phyloP scores from a whole-genome alignment of 2,329 filamentous ascomycete species.

The Sporothrix luriei region DNA sequence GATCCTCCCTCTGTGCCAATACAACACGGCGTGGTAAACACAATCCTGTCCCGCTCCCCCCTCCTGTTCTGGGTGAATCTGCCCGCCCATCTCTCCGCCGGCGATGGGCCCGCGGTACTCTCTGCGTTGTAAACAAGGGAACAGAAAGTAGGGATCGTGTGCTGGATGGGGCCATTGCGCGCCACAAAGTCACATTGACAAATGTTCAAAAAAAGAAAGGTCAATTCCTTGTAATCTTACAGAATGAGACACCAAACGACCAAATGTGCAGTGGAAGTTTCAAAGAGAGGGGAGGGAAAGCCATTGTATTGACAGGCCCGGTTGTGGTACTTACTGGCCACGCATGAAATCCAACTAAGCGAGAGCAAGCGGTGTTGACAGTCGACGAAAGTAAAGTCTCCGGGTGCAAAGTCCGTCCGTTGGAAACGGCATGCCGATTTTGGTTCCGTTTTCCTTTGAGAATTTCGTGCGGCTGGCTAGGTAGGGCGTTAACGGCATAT shows the following conservation, averaged over 20 bases:
- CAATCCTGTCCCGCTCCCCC: neutral
- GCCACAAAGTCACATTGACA: conserved; percentile 9
- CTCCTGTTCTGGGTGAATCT: no score
- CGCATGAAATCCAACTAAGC: neutral
- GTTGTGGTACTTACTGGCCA: no score
- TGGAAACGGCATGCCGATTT: no score
- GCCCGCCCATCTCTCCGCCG: neutral
- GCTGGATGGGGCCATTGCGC: neutral
- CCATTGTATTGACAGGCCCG: neutral
- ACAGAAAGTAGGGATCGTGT: neutral
- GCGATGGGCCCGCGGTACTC: conserved; percentile 6
- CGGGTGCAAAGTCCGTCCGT: neutral
- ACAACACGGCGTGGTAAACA: neutral
- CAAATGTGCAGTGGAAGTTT: no score
- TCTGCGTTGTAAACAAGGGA: neutral
- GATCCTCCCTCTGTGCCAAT: neutral
- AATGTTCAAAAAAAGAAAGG: neutral
- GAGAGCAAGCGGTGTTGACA: neutral
- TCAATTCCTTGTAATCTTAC: no score
- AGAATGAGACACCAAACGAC: no score
- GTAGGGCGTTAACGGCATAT: neutral
- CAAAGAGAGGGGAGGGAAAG: neutral
- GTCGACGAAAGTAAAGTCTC: neutral
- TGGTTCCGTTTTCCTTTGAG: neutral
- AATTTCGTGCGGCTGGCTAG: neutral